These are phyloP conservation scores for Actinidia polygama DNA, from an alignment of 179 eudicot genomes.

Conservation along the genomic window DNA sequence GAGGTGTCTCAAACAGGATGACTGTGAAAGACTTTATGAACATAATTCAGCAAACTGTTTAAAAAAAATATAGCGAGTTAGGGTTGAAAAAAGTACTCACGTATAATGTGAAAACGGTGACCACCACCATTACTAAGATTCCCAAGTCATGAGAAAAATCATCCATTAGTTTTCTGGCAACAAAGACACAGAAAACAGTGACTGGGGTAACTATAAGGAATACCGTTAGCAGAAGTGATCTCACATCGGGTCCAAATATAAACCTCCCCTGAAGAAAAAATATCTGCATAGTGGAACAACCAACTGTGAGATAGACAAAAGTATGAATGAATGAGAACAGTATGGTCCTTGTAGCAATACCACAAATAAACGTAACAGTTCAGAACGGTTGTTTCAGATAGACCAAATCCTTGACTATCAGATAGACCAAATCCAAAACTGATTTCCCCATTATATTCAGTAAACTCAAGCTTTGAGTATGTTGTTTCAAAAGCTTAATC, in stretches of 20 bases:
- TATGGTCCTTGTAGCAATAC: not conserved
- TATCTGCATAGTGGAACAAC: conserved; percentile 38
- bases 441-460: not conserved
- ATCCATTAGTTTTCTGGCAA: conserved; percentile 51
- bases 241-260: conserved; percentile 55
- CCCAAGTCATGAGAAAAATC: conserved; percentile 43
- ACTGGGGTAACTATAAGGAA: conserved; percentile 54
- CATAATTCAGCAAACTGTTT: not conserved
- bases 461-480: conserved; percentile 1
- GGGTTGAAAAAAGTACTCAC: conserved; percentile 34
- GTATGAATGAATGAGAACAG: not conserved
- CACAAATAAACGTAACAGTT: not conserved
- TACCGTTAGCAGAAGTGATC: conserved; percentile 42
- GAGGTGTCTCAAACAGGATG: not conserved
- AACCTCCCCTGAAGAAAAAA: conserved; percentile 51
- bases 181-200: conserved; percentile 58
- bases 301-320: not conserved
- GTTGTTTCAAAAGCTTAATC: not conserved
- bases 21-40: not conserved
- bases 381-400: too few relatives aligned
- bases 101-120: conserved; percentile 37
- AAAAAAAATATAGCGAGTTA: not conserved
- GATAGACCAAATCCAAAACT: not conserved
- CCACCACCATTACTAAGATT: conserved; percentile 36
- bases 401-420: not conserved